A percentile compares a stretch with the other conserved stretches of the same genome.
These are phyloP conservation scores for Aspergillus biplanus DNA, from an alignment of 495 filamentous ascomycete species.

Conservation along the genomic window DNA sequence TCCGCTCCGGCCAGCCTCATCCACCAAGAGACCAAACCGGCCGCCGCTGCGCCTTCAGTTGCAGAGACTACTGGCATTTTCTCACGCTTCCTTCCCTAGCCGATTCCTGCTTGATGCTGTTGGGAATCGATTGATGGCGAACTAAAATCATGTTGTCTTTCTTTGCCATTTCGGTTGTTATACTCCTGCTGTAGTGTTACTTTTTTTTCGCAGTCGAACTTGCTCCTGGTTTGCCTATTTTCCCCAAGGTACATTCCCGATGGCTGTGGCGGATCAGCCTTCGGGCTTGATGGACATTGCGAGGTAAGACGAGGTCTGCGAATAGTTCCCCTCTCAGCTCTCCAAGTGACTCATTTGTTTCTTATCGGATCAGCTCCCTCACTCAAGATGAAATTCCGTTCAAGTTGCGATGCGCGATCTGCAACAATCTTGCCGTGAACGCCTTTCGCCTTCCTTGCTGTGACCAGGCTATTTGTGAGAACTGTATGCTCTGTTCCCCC, in stretches of 20 bases:
- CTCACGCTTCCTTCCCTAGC: background rate
- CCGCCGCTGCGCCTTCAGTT: constrained; percentile 9
- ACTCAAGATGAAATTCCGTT: constrained; percentile 85
- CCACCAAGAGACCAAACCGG: constrained; percentile 14
- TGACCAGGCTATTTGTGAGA: constrained; percentile 91
- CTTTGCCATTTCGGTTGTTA: constrained; percentile 17
- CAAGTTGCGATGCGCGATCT: constrained; percentile 92
- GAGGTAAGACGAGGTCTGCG: constrained; percentile 33
- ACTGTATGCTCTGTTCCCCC: constrained; percentile 61
- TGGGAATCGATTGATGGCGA: constrained; percentile 25
- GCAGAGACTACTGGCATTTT: constrained; percentile 9
- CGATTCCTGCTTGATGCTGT: constrained; percentile 14
- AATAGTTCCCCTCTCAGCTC: background rate
- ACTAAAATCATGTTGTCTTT: constrained; percentile 26
- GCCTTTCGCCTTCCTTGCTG: constrained; percentile 92
- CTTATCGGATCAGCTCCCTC: constrained; percentile 61
- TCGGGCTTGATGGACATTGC: constrained; percentile 52
- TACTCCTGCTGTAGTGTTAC: constrained; percentile 12
- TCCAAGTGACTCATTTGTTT: constrained; percentile 9
- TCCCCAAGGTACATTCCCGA: constrained; percentile 20
- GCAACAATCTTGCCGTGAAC: constrained; percentile 88
- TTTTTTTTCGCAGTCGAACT: constrained; percentile 2
- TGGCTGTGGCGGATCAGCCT: constrained; percentile 47
- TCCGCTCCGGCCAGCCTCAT: constrained; percentile 28
- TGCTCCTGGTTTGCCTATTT: constrained; percentile 4